phyloP scores from a whole-genome alignment of 805 yeast genomes.

The Vanderwaltozyma verrucispora region DNA sequence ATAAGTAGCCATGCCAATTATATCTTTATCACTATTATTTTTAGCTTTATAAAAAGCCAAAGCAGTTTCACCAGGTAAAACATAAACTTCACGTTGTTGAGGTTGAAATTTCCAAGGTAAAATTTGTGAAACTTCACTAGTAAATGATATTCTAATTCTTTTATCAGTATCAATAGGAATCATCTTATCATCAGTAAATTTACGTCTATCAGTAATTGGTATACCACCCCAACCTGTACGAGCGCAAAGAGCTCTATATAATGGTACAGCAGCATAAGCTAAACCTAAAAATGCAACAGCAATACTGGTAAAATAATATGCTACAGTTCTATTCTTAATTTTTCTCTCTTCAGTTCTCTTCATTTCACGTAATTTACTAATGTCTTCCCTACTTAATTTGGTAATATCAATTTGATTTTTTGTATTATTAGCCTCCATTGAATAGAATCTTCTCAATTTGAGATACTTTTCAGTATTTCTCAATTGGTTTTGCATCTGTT shows the following conservation, averaged over 20 bases:
- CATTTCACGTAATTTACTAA: slow-evolving; percentile 14
- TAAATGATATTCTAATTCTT: slow-evolving; percentile 74
- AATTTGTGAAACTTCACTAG: slow-evolving; percentile 82
- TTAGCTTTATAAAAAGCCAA: slow-evolving; percentile 90
- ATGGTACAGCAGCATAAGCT: slow-evolving; percentile 84
- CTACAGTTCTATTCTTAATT: slow-evolving; percentile 41
- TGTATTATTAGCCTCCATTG: neutral
- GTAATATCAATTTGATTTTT: slow-evolving; percentile 8
- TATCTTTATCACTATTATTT: slow-evolving; percentile 75
- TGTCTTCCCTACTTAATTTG: slow-evolving; percentile 21
- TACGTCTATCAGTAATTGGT: slow-evolving; percentile 75
- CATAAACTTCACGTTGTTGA: slow-evolving; percentile 84
- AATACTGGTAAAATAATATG: slow-evolving; percentile 59
- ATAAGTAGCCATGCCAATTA: slow-evolving; percentile 97
- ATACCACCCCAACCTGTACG: slow-evolving; percentile 95
- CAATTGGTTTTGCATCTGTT: too few relatives aligned
- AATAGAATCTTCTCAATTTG: neutral
- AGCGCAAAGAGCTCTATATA: slow-evolving; percentile 84
- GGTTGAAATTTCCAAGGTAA: slow-evolving; percentile 95
- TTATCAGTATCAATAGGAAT: slow-evolving; percentile 79
- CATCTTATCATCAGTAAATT: slow-evolving; percentile 78
- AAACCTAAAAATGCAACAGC: slow-evolving; percentile 62
- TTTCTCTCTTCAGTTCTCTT: slow-evolving; percentile 19
- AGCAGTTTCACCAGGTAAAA: slow-evolving; percentile 97
- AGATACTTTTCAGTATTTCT: too few relatives aligned